A percentile compares a stretch with the other conserved stretches of the same genome.
These are phyloP conservation scores for Plasmodium relictum DNA, from an alignment of 169 alveolate genomes.

Conservation along the genomic window DNA sequence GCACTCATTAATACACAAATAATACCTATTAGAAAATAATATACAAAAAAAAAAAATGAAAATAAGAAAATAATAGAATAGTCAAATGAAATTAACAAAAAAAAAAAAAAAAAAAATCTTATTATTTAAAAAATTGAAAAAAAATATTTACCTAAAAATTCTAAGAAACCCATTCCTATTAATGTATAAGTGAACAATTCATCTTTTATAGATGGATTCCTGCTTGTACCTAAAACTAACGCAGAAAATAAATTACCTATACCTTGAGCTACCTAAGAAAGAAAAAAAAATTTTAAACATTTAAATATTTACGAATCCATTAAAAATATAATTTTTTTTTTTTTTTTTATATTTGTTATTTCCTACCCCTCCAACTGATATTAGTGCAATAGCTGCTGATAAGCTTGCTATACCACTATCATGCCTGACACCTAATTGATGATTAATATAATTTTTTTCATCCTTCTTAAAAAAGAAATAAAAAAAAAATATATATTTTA, in stretches of 20 bases:
- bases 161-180: constrained; percentile 94
- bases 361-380: constrained; percentile 88
- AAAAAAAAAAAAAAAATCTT: no score
- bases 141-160: constrained; percentile 90
- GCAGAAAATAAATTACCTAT: constrained; percentile 93
- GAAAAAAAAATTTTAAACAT: not conserved
- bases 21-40: constrained; percentile 74
- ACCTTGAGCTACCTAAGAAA: constrained; percentile 90
- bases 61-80: not conserved
- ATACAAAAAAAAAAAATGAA: not conserved
- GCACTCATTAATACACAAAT: constrained; percentile 92
- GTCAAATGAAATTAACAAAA: no score
- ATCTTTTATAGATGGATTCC: constrained; percentile 92
- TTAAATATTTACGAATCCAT: not conserved
- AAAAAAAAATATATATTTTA: no score
- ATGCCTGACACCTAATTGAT: constrained; percentile 83
- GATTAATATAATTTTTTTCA: constrained; percentile 33
- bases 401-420: constrained; percentile 88
- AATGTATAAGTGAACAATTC: constrained; percentile 92
- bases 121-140: no score
- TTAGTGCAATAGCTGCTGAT: constrained; percentile 88
- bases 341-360: constrained; percentile 2
- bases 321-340: not conserved
- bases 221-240: constrained; percentile 91
- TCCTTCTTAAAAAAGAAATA: constrained; percentile 21